Evolutionary conservation across 2,329 filamentous ascomycete species (phyloP), one percentile per base, ranked within the genome.

Genomic region (Colletotrichum godetiae): DNA sequence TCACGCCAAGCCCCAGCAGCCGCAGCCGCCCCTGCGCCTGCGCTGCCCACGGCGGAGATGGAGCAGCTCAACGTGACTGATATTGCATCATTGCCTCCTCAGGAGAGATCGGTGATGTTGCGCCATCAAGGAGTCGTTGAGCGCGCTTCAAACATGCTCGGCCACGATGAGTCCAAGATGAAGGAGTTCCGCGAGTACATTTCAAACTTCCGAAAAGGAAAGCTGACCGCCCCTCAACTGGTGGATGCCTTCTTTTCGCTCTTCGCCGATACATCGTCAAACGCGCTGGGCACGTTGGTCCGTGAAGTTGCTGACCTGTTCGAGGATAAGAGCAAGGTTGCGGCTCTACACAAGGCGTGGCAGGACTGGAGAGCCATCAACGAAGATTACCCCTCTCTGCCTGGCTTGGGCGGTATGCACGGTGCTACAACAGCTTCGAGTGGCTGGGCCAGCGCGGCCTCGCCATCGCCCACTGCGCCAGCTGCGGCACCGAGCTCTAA

Each of bases 291-390:
- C 15, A 98, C 95, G 31, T 88, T 99, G 0, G 90, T 98, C 75
- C 94, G 96, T 74, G 97, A 99, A 80, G 89, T 98, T 3, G 94
- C 96, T 5, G 96, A 98, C 65, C 91, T 99, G 12, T 98, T 97
- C 78, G 96, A 99, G 77, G 93, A 97, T 77, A 88, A 92, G 62
- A 80, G 82, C 22, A 98, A 97, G 80, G 91, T 91, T 1, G 92
- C 93, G 65, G 88, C 86, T 0, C 85, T 99, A 3, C 89, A 95
- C 31, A 93, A 93, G 78, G 94, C 95, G 1, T 98, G 96, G 95
- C 94, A 95, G 77, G 94, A 98, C 82, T 98, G 96, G 94, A 94
- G 94, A 59, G 95, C 95, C 49, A 97, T 97, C 83, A 97, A 97
- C 76, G 95, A 98, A 82, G 95, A 98, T 81, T 98, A 98, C 77